Base-by-base conservation (phyloP, 2,329 filamentous ascomycete species). In the Drechslera avenae region DNA sequence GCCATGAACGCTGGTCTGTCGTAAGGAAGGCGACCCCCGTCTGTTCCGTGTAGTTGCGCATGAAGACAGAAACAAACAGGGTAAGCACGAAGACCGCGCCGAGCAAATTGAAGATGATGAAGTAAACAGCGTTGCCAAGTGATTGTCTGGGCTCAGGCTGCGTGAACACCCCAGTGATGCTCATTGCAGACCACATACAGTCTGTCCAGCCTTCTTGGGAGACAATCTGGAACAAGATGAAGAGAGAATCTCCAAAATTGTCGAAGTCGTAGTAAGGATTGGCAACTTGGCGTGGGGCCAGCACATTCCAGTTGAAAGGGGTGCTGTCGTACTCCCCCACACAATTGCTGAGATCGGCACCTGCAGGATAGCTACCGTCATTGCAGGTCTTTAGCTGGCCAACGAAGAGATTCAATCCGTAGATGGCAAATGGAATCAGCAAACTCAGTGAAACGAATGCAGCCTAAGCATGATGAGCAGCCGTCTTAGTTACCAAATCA, bases 11-110 rank as follows among this genome's bases (percentile, higher is more conserved):
- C 72, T 99, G 94, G 65, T 99, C 94, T 0, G 92, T 88, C 1
- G 94, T 99, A 64, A 99, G 78, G 71, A 93, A 99, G 2, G 94
- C 94, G 35, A 99, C 94, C 1, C 94, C 94, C 0, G 94, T 99
- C 75, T 97, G 92, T 75, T 99, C 94, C 0, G 94, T 99, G 75
- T 99, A 99, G 73, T 97, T 99, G 54, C 94, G 90, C 94, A 99
- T 99, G 73, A 99, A 99, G 54, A 99, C 94, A 49, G 94, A 97
- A 39, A 99, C 95, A 73, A 99, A 99, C 68, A 99, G 79, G 1
- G 94, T 99, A 68, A 99, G 81, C 55, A 99, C 89, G 75, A 99
- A 99, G 58, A 99, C 93, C 0, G 94, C 94, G 26, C 91, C 91
- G 64, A 99, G 82, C 70, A 99, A 83, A 75, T 99, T 99, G 85